These are phyloP conservation scores for Yarrowia deformans DNA, from an alignment of 805 yeast genomes.

Conservation along the genomic window DNA sequence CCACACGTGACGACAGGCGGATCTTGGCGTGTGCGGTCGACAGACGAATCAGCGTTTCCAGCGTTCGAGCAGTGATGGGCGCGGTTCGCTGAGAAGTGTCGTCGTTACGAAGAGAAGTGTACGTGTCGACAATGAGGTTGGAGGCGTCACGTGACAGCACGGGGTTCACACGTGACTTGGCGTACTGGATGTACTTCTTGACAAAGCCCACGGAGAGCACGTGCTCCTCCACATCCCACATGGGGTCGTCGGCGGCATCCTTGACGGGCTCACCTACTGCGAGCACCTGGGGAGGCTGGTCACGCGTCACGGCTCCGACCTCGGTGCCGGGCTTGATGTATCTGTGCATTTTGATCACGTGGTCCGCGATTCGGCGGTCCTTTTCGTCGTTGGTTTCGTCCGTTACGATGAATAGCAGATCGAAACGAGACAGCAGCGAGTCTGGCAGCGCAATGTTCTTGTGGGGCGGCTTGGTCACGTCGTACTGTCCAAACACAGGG, in stretches of 20 bases:
- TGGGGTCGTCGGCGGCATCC: constrained; percentile 56
- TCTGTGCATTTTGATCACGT: constrained; percentile 92
- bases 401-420: constrained; percentile 91
- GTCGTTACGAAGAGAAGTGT: constrained; percentile 82
- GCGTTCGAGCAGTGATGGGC: constrained; percentile 97
- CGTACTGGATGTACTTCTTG: constrained; percentile 91
- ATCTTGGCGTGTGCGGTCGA: constrained; percentile 97
- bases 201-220: constrained; percentile 82
- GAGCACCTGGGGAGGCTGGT: constrained; percentile 69
- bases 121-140: constrained; percentile 78
- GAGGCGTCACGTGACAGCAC: constrained; percentile 78
- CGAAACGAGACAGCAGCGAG: constrained; percentile 95
- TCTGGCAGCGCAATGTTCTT: constrained; percentile 97
- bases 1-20: constrained; percentile 79
- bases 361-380: constrained; percentile 90
- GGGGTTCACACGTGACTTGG: constrained; percentile 87
- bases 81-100: constrained; percentile 63
- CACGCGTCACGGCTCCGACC: constrained; percentile 94
- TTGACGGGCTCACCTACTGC: constrained; percentile 77
- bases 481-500: constrained; percentile 96
- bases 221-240: constrained; percentile 53
- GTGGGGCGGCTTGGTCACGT: constrained; percentile 94
- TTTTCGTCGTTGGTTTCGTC: constrained; percentile 88
- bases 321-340: constrained; percentile 84
- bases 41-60: constrained; percentile 92